Base-by-base conservation (phyloP, 306 rosid species). In the Fragaria iinumae region DNA sequence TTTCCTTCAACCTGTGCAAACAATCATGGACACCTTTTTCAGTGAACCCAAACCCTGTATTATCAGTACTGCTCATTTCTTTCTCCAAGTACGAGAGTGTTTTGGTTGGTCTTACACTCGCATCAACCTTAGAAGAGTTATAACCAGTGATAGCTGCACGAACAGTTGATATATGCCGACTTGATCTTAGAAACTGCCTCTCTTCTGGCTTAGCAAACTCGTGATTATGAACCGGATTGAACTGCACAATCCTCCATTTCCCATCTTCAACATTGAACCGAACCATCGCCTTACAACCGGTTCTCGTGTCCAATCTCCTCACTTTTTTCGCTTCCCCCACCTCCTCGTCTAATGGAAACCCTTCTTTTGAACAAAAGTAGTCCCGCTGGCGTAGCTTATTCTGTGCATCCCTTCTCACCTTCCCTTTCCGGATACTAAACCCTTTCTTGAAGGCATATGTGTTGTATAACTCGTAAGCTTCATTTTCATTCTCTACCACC, bases 141-240 rank as follows among this genome's bases (percentile, higher is more conserved):
- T 10, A 45, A 32, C 57, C 23, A 9, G 43, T 8, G 20, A 43
- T 5, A 59, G 44, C 55, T 57, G 45, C 69, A 45, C 29, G 27
- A 10, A 60, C 57, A 17, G 44, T 29, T 27, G 55, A 57, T 27
- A 74, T 43, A 59, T 60, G 39, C 62, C 59, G 20, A 59, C 77
- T 66, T 10, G 77, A 74, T 44, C 29, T 34, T 13, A 74, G 77
- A 60, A 59, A 64, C 13, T 48, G 36, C 41, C 59, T 76, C 36
- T 75, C 78, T 32, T 75, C 71, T 17, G 56, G 78, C 60, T 23
- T 75, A 17, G 71, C 70, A 75, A 75, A 63, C 78, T 76, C 79
- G 2, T 75, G 64, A 48, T 75, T 75, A 75, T 48, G 72, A 63
- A 47, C 38, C 9, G 48, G 63, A 50, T 48, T 75, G 34, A 75